phyloP scores from a whole-genome alignment of 176 grass and related monocot species.

The Bonia amplexicaulis region DNA sequence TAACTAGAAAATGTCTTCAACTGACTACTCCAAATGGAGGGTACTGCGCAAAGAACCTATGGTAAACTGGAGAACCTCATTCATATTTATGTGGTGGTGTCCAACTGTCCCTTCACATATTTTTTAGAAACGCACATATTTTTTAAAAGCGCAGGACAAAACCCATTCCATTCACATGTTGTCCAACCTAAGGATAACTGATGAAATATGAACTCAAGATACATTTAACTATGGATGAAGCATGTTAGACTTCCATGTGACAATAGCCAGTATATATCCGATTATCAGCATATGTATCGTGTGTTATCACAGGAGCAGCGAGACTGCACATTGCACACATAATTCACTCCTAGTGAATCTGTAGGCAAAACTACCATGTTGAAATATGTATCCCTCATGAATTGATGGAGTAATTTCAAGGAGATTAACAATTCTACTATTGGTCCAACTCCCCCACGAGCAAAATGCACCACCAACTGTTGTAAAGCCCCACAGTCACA shows the following conservation, averaged over 20 bases:
- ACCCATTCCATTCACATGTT: neutral
- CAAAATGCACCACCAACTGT: neutral
- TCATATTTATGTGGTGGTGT: neutral
- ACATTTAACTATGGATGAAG: neutral
- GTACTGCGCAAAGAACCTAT: neutral
- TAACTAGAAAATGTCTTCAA: conserved; percentile 19
- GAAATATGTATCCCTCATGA: neutral
- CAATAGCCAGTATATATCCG: neutral
- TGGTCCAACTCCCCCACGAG: neutral
- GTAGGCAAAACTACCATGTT: neutral
- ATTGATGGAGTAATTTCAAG: neutral
- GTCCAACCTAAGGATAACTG: neutral
- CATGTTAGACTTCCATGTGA: neutral
- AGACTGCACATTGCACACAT: neutral
- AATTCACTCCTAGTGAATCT: neutral
- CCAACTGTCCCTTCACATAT: neutral
- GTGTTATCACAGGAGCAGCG: neutral
- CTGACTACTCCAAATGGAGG: neutral
- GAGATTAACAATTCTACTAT: neutral
- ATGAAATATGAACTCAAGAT: neutral
- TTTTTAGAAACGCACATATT: neutral
- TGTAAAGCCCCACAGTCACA: neutral
- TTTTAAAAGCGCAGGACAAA: neutral
- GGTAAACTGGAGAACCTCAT: neutral
- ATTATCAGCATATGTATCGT: neutral